Conservation (phyloP, 768 basidiomycete genomes). For the Calvatia gigantea region DNA sequence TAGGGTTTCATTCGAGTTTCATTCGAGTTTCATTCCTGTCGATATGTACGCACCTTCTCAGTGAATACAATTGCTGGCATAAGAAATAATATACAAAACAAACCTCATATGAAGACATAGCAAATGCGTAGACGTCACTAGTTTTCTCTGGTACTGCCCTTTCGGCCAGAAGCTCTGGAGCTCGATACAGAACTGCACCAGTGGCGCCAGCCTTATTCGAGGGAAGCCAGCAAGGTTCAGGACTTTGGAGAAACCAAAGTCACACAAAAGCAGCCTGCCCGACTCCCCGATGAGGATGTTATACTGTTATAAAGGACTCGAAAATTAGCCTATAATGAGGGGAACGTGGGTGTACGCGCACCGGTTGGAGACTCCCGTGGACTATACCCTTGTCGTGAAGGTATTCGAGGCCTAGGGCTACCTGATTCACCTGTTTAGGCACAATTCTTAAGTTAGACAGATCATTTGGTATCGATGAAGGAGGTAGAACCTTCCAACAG, state of each 20-base stretch:
- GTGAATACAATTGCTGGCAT: not conserved
- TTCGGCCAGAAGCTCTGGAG: conserved; percentile 14
- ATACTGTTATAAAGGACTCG: not conserved
- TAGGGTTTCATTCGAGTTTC: too few relatives aligned
- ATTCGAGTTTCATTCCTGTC: not conserved
- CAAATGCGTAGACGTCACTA: conserved; percentile 18
- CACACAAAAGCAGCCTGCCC: not conserved
- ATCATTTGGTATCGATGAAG: too few relatives aligned
- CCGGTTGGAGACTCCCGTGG: conserved; percentile 79
- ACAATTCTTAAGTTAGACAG: too few relatives aligned
- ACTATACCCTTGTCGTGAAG: conserved; percentile 62
- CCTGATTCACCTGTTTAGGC: conserved; percentile 52
- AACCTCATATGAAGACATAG: not conserved
- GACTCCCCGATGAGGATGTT: not conserved
- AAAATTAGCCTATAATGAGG: not conserved
- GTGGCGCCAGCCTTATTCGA: conserved; percentile 14
- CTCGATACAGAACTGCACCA: conserved; percentile 14
- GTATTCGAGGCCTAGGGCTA: conserved; percentile 79
- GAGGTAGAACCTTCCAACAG: too few relatives aligned
- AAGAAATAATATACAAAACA: not conserved
- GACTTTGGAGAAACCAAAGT: conserved; percentile 13
- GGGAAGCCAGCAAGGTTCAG: conserved; percentile 12
- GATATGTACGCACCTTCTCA: not conserved
- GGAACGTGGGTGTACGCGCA: conserved; percentile 23
- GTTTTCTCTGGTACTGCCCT: conserved; percentile 9